These are phyloP conservation scores for Leishmania major DNA, from an alignment of 208 protist species.

Conservation along the genomic window DNA sequence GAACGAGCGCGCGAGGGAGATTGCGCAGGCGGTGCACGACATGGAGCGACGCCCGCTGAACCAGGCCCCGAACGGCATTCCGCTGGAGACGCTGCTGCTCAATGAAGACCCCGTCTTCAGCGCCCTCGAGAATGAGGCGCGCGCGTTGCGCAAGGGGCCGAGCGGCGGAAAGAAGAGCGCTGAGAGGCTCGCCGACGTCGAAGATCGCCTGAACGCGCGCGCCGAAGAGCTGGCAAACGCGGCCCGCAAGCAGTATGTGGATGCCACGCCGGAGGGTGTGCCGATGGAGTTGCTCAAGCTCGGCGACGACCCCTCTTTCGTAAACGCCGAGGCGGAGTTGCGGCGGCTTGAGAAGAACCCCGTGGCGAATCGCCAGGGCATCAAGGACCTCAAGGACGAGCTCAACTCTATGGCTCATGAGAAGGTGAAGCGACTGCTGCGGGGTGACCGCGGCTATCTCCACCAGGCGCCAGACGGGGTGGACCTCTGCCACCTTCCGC, in stretches of 20 bases:
- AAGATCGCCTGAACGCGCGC: slow-evolving; percentile 61
- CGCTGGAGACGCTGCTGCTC: slow-evolving; percentile 58
- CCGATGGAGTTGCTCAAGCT: slow-evolving; percentile 63
- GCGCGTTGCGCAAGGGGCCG: slow-evolving; percentile 44
- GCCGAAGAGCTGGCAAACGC: slow-evolving; percentile 63
- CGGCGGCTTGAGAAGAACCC: slow-evolving; percentile 66
- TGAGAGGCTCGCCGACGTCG: slow-evolving; percentile 42
- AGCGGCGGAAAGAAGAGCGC: slow-evolving; percentile 45
- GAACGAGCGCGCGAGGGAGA: slow-evolving; percentile 70
- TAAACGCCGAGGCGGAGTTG: slow-evolving; percentile 53
- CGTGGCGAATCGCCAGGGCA: slow-evolving; percentile 57
- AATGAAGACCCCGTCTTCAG: slow-evolving; percentile 70
- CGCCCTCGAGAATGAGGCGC: slow-evolving; percentile 64
- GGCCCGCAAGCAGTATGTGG: slow-evolving; percentile 56
- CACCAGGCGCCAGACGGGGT: slow-evolving; percentile 72
- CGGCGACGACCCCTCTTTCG: slow-evolving; percentile 62
- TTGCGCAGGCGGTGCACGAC: slow-evolving; percentile 65
- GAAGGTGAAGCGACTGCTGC: slow-evolving; percentile 53
- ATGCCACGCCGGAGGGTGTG: slow-evolving; percentile 44
- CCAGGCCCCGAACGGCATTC: slow-evolving; percentile 65
- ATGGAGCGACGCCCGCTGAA: slow-evolving; percentile 44
- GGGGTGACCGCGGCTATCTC: slow-evolving; percentile 71
- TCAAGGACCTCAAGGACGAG: slow-evolving; percentile 68
- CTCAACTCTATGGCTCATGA: slow-evolving; percentile 68
- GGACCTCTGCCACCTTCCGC: slow-evolving; percentile 53